A percentile compares a stretch with the other conserved stretches of the same genome.
phyloP scores from a whole-genome alignment of 2,329 filamentous ascomycete genomes.

The Xylariaceae sp. region DNA sequence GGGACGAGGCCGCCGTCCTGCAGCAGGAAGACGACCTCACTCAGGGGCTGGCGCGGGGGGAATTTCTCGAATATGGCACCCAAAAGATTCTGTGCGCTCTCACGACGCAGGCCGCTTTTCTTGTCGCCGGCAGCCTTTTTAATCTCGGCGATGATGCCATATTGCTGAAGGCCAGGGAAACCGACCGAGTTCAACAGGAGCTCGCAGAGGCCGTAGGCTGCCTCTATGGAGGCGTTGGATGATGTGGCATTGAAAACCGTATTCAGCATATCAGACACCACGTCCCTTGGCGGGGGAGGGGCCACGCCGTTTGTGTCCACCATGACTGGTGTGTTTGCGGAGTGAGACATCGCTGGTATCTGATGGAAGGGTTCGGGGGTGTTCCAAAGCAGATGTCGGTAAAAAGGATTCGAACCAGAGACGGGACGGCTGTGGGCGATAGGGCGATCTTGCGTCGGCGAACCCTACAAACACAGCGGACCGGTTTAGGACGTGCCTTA shows the following conservation, averaged over 20 bases:
- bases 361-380: slow-evolving; percentile 2
- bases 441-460: too few species aligned
- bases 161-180: slow-evolving; percentile 46
- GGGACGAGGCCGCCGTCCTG: slow-evolving; percentile 70
- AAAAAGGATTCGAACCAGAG: too few species aligned
- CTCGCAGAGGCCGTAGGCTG: slow-evolving; percentile 56
- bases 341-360: slow-evolving; percentile 45
- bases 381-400: slow-evolving; percentile 3
- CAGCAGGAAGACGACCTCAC: slow-evolving; percentile 76
- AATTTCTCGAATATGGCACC: slow-evolving; percentile 92
- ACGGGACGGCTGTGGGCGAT: slow-evolving; percentile 3
- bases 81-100: slow-evolving; percentile 91
- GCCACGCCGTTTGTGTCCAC: slow-evolving; percentile 39
- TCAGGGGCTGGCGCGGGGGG: slow-evolving; percentile 67
- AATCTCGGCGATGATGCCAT: slow-evolving; percentile 50
- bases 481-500: neutral
- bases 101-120: slow-evolving; percentile 79
- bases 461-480: neutral
- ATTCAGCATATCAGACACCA: slow-evolving; percentile 59
- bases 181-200: slow-evolving; percentile 50
- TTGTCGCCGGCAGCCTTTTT: slow-evolving; percentile 82
- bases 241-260: slow-evolving; percentile 65
- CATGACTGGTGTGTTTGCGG: slow-evolving; percentile 44
- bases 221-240: slow-evolving; percentile 63
- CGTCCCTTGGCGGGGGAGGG: slow-evolving; percentile 56